Evolutionary conservation across 345 rosid genomes (phyloP).

Genomic region (Citrus hindsii): DNA sequence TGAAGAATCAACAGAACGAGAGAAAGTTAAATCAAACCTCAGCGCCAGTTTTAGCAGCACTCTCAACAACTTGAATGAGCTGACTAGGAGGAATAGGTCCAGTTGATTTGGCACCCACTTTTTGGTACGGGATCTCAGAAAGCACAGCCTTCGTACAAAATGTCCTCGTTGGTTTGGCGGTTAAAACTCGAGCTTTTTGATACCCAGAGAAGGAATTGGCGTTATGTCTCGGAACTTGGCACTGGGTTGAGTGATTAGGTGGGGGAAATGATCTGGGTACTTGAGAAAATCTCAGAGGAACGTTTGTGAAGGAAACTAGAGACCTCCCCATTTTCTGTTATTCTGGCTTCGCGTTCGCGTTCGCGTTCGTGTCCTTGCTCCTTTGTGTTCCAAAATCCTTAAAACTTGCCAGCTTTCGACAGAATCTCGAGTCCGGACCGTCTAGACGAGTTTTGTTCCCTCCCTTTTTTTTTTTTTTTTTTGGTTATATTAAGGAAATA

Average conservation of each 20-base stretch:
- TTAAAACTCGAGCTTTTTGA: constrained; percentile 16
- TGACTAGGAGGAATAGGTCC: constrained; percentile 64
- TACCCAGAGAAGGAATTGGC: constrained; percentile 22
- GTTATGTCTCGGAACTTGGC: constrained; percentile 10
- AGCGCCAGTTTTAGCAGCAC: constrained; percentile 85
- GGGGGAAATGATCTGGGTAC: constrained; percentile 32
- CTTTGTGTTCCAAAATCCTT: no score
- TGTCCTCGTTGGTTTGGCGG: constrained; percentile 9
- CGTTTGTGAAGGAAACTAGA: constrained; percentile 42
- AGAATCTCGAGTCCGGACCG: no score
- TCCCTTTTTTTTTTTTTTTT: no score
- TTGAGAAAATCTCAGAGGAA: constrained; percentile 36
- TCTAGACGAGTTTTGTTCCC: no score
- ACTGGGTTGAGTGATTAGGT: constrained; percentile 17
- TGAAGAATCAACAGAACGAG: not conserved
- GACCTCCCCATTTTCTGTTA: constrained; percentile 41
- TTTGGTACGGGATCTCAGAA: constrained; percentile 44
- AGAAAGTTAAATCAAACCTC: constrained; percentile 40
- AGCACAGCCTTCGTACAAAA: constrained; percentile 38
- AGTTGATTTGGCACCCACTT: constrained; percentile 57
- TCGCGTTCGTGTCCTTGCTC: no score
- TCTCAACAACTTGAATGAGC: constrained; percentile 75
- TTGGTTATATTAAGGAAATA: no score
- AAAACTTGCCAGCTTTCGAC: no score
- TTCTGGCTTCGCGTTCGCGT: no score